Percentiles rank a stretch among this genome's conserved stretches.
Evolutionary conservation across 2,329 filamentous ascomycete species (phyloP).

Genomic region (Colletotrichum musicola): DNA sequence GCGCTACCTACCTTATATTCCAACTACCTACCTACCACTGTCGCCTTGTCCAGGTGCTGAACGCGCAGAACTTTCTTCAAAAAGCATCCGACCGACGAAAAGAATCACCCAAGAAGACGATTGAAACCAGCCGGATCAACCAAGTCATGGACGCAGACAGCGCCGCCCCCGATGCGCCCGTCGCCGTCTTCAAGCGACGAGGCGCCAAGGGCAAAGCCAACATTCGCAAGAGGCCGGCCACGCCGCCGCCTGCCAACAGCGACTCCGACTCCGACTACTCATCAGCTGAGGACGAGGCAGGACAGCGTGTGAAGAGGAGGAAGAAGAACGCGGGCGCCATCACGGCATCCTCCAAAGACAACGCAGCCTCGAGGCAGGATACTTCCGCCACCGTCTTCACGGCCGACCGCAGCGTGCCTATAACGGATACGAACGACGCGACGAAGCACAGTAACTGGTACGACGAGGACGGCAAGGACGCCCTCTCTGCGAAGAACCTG

Average conservation of each 20-base stretch:
- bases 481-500: slow-evolving; percentile 63
- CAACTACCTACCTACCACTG: slow-evolving; percentile 5
- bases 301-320: slow-evolving; percentile 82
- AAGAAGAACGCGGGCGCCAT: slow-evolving; percentile 77
- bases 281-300: slow-evolving; percentile 81
- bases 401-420: slow-evolving; percentile 72
- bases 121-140: background rate
- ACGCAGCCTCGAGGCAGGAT: slow-evolving; percentile 54
- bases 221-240: slow-evolving; percentile 83
- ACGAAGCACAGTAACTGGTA: slow-evolving; percentile 93
- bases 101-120: background rate
- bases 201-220: slow-evolving; percentile 81
- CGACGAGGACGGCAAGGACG: slow-evolving; percentile 74
- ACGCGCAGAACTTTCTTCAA: background rate
- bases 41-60: slow-evolving; percentile 13
- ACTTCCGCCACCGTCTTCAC: slow-evolving; percentile 66
- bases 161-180: slow-evolving; percentile 56
- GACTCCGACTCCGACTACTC: slow-evolving; percentile 74
- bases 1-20: slow-evolving; percentile 17
- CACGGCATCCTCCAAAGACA: slow-evolving; percentile 71
- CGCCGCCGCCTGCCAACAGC: slow-evolving; percentile 77
- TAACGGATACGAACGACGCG: slow-evolving; percentile 82
- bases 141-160: slow-evolving; percentile 28
- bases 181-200: slow-evolving; percentile 88
- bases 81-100: slow-evolving; percentile 1